phyloP scores from a whole-genome alignment of 2,329 filamentous ascomycete genomes.

The Atkinsonella hypoxylon region DNA sequence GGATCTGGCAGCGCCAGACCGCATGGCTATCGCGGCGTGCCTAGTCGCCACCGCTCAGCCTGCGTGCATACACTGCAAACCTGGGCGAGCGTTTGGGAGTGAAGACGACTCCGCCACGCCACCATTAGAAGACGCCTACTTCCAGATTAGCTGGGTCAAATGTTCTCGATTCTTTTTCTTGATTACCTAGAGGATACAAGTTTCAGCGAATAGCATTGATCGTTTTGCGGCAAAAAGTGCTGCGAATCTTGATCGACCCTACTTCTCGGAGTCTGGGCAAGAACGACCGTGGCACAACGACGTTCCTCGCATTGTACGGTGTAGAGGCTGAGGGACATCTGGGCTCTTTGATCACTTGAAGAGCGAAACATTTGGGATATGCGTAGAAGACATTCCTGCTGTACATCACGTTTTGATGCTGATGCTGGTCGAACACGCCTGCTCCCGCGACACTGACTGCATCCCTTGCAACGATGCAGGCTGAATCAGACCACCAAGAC shows the following conservation, averaged over 20 bases:
- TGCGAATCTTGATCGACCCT: not conserved
- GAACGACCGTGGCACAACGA: too few relatives aligned
- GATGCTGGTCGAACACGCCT: not conserved
- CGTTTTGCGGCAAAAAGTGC: not conserved
- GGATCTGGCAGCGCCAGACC: not conserved
- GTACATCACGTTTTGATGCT: too few relatives aligned
- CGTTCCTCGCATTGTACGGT: too few relatives aligned
- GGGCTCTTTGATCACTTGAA: too few relatives aligned
- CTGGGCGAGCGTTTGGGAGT: not conserved
- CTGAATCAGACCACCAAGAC: not conserved
- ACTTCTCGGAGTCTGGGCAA: too few relatives aligned
- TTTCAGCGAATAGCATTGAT: too few relatives aligned
- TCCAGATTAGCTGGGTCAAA: not conserved
- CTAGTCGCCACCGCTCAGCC: not conserved
- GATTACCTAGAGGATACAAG: not conserved
- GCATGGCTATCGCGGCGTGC: too few relatives aligned
- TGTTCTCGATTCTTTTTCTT: not conserved
- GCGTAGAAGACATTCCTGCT: not conserved
- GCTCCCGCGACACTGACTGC: not conserved
- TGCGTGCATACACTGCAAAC: not conserved
- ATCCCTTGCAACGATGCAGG: not conserved
- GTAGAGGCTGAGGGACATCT: too few relatives aligned
- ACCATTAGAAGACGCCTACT: constrained; percentile 1
- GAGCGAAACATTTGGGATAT: too few relatives aligned
- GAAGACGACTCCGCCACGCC: not conserved